A percentile compares a stretch with the other conserved stretches of the same genome.
Evolutionary conservation across 192 early-diverging fungal genomes (phyloP).

Genomic region (Coemansia sp.): DNA sequence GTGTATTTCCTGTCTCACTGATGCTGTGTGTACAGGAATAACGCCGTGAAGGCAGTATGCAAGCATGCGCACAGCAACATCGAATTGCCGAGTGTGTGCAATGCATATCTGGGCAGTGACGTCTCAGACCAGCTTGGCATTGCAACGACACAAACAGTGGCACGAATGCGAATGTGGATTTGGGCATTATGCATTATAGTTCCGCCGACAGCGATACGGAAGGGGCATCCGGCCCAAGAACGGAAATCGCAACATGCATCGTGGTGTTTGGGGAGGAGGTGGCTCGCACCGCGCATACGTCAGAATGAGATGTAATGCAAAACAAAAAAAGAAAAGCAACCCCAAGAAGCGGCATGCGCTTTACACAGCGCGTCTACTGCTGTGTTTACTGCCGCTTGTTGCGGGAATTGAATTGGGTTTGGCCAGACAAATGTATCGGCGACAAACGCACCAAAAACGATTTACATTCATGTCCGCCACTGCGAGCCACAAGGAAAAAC

Average conservation of each 20-base stretch:
- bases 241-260: too few relatives aligned
- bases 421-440: too few relatives aligned
- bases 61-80: not conserved
- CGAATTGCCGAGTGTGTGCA: not conserved
- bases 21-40: not conserved
- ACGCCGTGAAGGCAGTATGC: not conserved
- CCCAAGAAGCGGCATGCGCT: too few relatives aligned
- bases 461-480: constrained; percentile 3
- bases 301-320: not conserved
- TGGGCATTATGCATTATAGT: not conserved
- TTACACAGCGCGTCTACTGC: not conserved
- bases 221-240: too few relatives aligned
- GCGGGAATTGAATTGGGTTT: not conserved
- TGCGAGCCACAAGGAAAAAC: not conserved
- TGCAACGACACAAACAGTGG: not conserved
- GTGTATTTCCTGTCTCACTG: too few relatives aligned
- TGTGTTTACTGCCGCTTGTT: not conserved
- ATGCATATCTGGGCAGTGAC: too few relatives aligned
- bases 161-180: too few relatives aligned
- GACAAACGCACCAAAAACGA: too few relatives aligned
- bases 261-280: not conserved
- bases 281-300: not conserved
- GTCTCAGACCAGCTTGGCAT: too few relatives aligned
- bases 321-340: not conserved
- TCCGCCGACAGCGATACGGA: not conserved